Percentiles rank a stretch among this genome's conserved stretches.
These are phyloP conservation scores for Helenozyma baotianmanensis DNA, from an alignment of 805 yeast species.

Conservation along the genomic window DNA sequence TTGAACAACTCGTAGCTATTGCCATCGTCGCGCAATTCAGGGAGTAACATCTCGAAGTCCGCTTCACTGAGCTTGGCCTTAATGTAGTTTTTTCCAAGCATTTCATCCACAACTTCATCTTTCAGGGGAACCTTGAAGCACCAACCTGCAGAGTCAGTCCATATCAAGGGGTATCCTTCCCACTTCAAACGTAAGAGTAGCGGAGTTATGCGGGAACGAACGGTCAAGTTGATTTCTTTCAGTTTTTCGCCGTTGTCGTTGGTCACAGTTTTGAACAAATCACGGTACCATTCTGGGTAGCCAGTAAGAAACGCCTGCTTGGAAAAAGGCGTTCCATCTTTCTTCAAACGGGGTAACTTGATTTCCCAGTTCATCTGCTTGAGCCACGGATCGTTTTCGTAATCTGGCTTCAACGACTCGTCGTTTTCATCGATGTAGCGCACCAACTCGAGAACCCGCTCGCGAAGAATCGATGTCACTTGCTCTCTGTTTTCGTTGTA, in stretches of 20 bases:
- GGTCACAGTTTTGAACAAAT: slow-evolving; percentile 35
- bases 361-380: slow-evolving; percentile 85
- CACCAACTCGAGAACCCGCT: slow-evolving; percentile 58
- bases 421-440: slow-evolving; percentile 31
- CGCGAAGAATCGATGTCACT: slow-evolving; percentile 55
- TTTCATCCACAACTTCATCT: slow-evolving; percentile 24
- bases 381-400: slow-evolving; percentile 78
- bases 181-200: slow-evolving; percentile 71
- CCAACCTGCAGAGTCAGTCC: slow-evolving; percentile 86
- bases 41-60: slow-evolving; percentile 21
- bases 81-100: slow-evolving; percentile 37
- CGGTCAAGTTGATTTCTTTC: slow-evolving; percentile 53
- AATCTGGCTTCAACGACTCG: slow-evolving; percentile 24
- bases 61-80: slow-evolving; percentile 25
- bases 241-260: slow-evolving; percentile 29
- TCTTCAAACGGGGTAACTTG: slow-evolving; percentile 54
- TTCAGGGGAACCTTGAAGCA: slow-evolving; percentile 61
- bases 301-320: slow-evolving; percentile 79
- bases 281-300: slow-evolving; percentile 89
- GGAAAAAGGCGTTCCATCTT: slow-evolving; percentile 63
- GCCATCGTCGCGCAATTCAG: slow-evolving; percentile 21
- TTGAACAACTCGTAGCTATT: slow-evolving; percentile 46
- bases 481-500: slow-evolving; percentile 55
- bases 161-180: slow-evolving; percentile 78
- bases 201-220: slow-evolving; percentile 73